Base-by-base conservation (phyloP, 768 basidiomycete species). In the Hypholoma sublateritium region DNA sequence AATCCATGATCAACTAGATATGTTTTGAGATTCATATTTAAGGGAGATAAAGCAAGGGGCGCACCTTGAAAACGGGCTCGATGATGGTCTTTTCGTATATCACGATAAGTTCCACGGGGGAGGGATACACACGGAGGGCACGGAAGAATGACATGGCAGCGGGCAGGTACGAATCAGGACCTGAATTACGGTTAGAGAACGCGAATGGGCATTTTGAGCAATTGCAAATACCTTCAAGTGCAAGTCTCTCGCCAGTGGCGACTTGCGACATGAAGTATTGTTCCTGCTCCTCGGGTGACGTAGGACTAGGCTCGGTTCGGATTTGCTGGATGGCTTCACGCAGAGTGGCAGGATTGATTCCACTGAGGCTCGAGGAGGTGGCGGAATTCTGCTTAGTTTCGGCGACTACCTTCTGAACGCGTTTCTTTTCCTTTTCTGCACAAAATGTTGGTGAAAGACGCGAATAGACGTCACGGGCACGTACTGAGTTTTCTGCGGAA, bases 21-120 rank as follows among this genome's bases (percentile, higher is more conserved):
- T 36, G 54, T 61, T 64, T 22, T 16, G 46, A 32, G 11, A 60
- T 44, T 37, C 25, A 39, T 4, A 37, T 47, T 47, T n/a, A 28
- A 41, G n/a, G 34, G 34, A 32, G 24, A 28, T 34, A 14, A 51
- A 54, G 50, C 14, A 28, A 13, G 32, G 22, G 9, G 71, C 75
- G 32, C 54, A 88, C 88, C 76, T 92, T 89, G 76, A 93, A 93
- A 48, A 94, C 77, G 36, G 86, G 80, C 24, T 83, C 81, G 2
- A 93, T 90, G 28, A 96, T 85, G 34, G 93, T 95, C 74, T 90
- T 89, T 74, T 98, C 87, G 67, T 97, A 96, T 59, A 98, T 95
- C 71, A 89, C 85, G 65, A 99, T 89, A 63, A 98, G 84, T 72
- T 98, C 97, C 32, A 93, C 85, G 0, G 95, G 93, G 28, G 91